Percentiles rank a stretch among this genome's conserved stretches.
Evolutionary conservation across 306 rosid species (phyloP).

Genomic region (Cicer pinnatifidum): DNA sequence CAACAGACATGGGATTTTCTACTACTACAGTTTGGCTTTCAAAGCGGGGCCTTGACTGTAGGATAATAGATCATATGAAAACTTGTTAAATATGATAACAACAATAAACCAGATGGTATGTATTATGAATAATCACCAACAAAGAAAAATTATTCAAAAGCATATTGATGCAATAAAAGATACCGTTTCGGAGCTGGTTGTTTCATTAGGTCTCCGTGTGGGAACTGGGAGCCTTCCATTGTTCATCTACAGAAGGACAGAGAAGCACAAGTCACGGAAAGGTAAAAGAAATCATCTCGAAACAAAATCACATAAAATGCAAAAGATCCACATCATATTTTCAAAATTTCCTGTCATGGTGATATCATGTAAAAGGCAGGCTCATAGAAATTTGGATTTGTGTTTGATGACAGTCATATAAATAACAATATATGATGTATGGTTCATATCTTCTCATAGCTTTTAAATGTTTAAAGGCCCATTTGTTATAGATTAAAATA

Average conservation of each 20-base stretch:
- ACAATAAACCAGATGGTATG: constrained; percentile 2
- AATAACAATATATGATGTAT: too few relatives aligned
- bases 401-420: background rate
- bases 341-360: constrained; percentile 3
- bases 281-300: background rate
- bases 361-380: background rate
- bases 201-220: constrained; percentile 72
- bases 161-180: constrained; percentile 81
- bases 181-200: constrained; percentile 60
- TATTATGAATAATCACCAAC: constrained; percentile 5
- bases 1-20: constrained; percentile 94
- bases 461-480: background rate
- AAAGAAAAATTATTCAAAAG: background rate
- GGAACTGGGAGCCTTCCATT: constrained; percentile 81
- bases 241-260: constrained; percentile 54
- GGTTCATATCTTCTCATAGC: background rate
- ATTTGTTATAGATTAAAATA: too few relatives aligned
- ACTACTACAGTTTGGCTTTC: constrained; percentile 93
- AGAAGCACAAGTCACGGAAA: constrained; percentile 3
- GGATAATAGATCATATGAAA: constrained; percentile 28
- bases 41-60: constrained; percentile 64
- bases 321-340: constrained; percentile 11
- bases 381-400: background rate
- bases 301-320: background rate
- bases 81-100: constrained; percentile 27